These are phyloP conservation scores for Rutstroemia sp. DNA, from an alignment of 2,329 filamentous ascomycete species.

Conservation along the genomic window DNA sequence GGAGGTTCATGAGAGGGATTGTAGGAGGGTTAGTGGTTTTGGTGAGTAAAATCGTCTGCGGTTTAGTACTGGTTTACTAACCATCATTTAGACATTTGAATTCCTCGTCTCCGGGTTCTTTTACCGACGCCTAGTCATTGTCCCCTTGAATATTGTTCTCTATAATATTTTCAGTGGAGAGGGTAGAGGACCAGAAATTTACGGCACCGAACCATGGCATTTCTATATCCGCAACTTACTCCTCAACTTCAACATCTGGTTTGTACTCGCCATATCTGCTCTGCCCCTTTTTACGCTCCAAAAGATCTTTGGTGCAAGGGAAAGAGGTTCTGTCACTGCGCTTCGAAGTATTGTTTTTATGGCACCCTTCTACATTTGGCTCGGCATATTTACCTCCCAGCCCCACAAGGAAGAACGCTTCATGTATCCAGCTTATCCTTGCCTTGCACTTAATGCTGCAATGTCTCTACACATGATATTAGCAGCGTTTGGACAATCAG, in stretches of 20 bases:
- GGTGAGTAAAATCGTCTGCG: slow-evolving; percentile 28
- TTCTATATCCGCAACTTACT: slow-evolving; percentile 90
- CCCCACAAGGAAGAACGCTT: slow-evolving; percentile 98
- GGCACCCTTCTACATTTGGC: slow-evolving; percentile 88
- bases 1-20: slow-evolving; percentile 59
- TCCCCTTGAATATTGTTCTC: slow-evolving; percentile 86
- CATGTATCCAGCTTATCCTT: slow-evolving; percentile 96
- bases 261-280: slow-evolving; percentile 67
- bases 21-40: slow-evolving; percentile 33
- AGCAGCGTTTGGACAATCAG: slow-evolving; percentile 62
- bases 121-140: slow-evolving; percentile 69
- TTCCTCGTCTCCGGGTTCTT: slow-evolving; percentile 72
- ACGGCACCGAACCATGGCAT: slow-evolving; percentile 93
- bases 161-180: slow-evolving; percentile 88
- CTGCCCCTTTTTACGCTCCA: slow-evolving; percentile 71
- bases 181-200: slow-evolving; percentile 78
- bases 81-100: slow-evolving; percentile 53
- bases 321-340: slow-evolving; percentile 56
- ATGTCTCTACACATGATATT: slow-evolving; percentile 77
- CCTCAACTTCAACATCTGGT: slow-evolving; percentile 95
- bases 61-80: background rate
- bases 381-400: slow-evolving; percentile 82
- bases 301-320: slow-evolving; percentile 50
- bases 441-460: slow-evolving; percentile 81
- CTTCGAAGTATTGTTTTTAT: slow-evolving; percentile 73